These are phyloP conservation scores for Chenopodium album DNA, from an alignment of 148 eudicot genomes.

Conservation along the genomic window DNA sequence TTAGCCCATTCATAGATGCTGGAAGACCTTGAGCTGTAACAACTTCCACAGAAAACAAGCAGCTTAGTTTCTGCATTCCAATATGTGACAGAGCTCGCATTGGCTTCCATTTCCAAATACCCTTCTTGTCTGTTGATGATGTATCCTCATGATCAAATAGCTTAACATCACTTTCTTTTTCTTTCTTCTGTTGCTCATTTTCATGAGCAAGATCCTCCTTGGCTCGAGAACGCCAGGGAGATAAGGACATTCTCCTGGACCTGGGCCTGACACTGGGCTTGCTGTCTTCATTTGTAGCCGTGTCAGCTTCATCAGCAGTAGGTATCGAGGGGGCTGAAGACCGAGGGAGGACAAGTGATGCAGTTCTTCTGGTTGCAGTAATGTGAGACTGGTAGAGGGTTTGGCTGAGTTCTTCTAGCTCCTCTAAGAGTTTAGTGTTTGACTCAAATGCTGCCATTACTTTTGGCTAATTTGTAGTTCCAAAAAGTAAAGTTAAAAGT, in stretches of 20 bases:
- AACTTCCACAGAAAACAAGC: slow-evolving; percentile 88
- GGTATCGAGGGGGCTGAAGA: slow-evolving; percentile 49
- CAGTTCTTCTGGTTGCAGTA: slow-evolving; percentile 53
- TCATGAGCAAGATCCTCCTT: slow-evolving; percentile 34
- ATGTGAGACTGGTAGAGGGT: slow-evolving; percentile 61
- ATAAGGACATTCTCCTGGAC: slow-evolving; percentile 76
- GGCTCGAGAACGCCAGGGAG: slow-evolving; percentile 81
- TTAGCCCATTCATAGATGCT: slow-evolving; percentile 86
- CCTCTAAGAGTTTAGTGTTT: slow-evolving; percentile 63
- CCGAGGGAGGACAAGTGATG: slow-evolving; percentile 77
- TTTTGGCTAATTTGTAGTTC: not conserved
- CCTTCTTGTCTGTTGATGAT: slow-evolving; percentile 51
- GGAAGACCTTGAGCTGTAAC: slow-evolving; percentile 80
- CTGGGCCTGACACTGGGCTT: slow-evolving; percentile 50
- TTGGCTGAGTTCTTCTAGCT: slow-evolving; percentile 77
- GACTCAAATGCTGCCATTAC: slow-evolving; percentile 41
- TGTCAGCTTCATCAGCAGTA: slow-evolving; percentile 36
- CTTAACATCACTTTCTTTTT: slow-evolving; percentile 25
- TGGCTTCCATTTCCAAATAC: slow-evolving; percentile 96
- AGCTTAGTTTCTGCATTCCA: slow-evolving; percentile 83
- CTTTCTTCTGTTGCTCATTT: slow-evolving; percentile 23
- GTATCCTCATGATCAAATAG: slow-evolving; percentile 35
- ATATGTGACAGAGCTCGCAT: slow-evolving; percentile 82
- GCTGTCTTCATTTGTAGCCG: slow-evolving; percentile 18
- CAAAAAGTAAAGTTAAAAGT: not conserved